Percentiles rank a stretch among this genome's conserved stretches.
Conservation (phyloP, 306 rosid species). For the Prunus mongolica region DNA sequence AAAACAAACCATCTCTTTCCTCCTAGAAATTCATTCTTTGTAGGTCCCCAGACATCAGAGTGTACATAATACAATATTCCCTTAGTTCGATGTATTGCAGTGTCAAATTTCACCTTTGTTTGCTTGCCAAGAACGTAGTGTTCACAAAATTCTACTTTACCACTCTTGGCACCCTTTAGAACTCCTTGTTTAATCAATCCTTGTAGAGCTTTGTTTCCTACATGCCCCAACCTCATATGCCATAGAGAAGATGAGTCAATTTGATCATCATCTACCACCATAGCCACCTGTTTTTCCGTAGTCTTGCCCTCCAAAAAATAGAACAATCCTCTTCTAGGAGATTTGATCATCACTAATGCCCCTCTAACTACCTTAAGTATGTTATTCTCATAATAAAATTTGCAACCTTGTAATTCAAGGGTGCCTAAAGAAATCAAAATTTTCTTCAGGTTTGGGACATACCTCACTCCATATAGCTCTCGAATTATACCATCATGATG, state of each 20-base stretch:
- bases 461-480: neutral
- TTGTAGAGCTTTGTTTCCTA: neutral
- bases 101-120: neutral
- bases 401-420: neutral
- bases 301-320: neutral
- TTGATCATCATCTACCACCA: neutral
- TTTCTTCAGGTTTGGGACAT: neutral
- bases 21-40: neutral
- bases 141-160: neutral
- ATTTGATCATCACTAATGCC: neutral
- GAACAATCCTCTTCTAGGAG: neutral
- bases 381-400: neutral
- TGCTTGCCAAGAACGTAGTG: neutral
- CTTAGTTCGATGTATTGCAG: neutral
- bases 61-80: no score
- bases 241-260: neutral
- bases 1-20: neutral
- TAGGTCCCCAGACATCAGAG: neutral
- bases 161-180: neutral
- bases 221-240: neutral
- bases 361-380: neutral
- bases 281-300: neutral
- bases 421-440: neutral
- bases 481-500: neutral
- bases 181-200: neutral